These are phyloP conservation scores for Eimeria maxima DNA, from an alignment of 169 alveolate genomes.

Conservation along the genomic window DNA sequence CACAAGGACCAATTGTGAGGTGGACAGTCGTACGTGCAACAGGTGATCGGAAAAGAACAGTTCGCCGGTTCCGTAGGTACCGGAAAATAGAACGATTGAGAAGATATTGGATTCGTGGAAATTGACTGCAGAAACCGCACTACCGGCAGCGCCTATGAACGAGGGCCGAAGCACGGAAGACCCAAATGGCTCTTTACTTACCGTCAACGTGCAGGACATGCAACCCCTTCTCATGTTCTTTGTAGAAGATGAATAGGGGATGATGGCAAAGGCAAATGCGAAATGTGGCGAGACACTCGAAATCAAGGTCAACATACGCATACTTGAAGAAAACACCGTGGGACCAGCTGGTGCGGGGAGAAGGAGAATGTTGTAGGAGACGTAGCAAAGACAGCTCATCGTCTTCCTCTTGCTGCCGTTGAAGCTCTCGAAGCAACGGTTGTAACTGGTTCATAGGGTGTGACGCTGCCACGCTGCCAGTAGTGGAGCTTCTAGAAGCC, in stretches of 20 bases:
- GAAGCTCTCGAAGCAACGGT: conserved; percentile 13
- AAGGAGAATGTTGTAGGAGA: conserved; percentile 64
- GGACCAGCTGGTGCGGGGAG: conserved; percentile 78
- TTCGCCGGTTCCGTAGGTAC: background rate
- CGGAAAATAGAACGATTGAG: background rate
- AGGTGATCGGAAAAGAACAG: background rate
- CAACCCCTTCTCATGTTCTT: conserved; percentile 74
- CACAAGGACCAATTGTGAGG: background rate
- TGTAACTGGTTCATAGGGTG: background rate
- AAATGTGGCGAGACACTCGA: conserved; percentile 77
- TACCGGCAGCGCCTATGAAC: background rate
- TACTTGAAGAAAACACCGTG: conserved; percentile 84
- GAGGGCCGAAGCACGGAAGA: background rate
- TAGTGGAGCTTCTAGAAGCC: background rate
- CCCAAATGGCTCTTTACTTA: conserved; percentile 12
- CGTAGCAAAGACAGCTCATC: conserved; percentile 58
- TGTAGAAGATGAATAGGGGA: conserved; percentile 76
- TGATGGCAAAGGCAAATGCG: conserved; percentile 74
- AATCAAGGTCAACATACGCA: conserved; percentile 81
- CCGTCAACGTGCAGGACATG: conserved; percentile 82
- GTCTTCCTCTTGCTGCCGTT: conserved; percentile 67
- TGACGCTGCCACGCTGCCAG: background rate
- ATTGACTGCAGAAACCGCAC: background rate
- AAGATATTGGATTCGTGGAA: background rate
- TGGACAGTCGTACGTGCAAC: background rate